These are phyloP conservation scores for Fusarium beomiforme DNA, from an alignment of 2,329 filamentous ascomycete genomes.

Conservation along the genomic window DNA sequence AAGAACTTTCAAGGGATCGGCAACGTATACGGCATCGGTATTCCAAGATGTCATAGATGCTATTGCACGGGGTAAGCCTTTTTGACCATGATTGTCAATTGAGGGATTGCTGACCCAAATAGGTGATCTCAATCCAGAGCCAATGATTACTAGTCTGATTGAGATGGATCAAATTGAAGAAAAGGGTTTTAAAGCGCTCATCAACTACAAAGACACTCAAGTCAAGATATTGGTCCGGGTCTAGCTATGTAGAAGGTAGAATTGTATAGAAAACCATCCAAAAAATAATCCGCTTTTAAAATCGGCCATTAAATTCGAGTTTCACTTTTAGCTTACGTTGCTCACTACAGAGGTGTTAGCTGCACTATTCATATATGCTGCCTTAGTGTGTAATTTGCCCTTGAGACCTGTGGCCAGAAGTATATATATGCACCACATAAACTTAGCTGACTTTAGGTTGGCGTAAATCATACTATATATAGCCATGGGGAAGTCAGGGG, in stretches of 20 bases:
- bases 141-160: neutral
- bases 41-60: neutral
- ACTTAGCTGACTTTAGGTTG: neutral
- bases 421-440: too few species aligned
- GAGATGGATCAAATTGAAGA: neutral
- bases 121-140: neutral
- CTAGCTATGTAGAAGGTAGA: neutral
- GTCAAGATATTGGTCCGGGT: neutral
- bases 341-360: neutral
- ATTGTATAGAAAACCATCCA: neutral
- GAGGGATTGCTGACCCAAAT: neutral
- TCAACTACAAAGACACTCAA: neutral
- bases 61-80: neutral
- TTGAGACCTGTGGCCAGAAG: too few species aligned
- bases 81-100: rapidly evolving
- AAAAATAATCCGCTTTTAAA: rapidly evolving
- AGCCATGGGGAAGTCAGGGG: neutral
- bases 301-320: rapidly evolving
- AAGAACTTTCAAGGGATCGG: neutral
- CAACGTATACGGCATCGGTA: neutral
- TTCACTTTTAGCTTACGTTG: rapidly evolving
- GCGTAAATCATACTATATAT: neutral
- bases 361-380: neutral
- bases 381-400: too few species aligned
- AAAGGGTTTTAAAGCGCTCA: neutral